Evolutionary conservation across 2,329 filamentous ascomycete species (phyloP).

Genomic region (Keithomyces neogunnii): DNA sequence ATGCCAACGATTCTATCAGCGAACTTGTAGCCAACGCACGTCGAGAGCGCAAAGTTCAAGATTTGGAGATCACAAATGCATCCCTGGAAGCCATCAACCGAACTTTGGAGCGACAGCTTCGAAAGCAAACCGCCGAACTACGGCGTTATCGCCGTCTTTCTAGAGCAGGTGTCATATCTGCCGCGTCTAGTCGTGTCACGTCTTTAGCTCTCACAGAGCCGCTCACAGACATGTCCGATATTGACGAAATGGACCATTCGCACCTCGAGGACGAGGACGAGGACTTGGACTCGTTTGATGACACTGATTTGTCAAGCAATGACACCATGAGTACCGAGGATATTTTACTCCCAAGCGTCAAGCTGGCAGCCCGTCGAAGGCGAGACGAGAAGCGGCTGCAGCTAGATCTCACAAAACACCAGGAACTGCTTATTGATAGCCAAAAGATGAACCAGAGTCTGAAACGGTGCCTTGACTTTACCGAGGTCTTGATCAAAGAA

Average conservation of each 20-base stretch:
- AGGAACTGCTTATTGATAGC: conserved; percentile 78
- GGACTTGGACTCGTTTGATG: conserved; percentile 42
- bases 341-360: conserved; percentile 33
- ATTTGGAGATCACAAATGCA: conserved; percentile 93
- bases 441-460: conserved; percentile 95
- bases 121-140: conserved; percentile 83
- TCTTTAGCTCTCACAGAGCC: conserved; percentile 35
- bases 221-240: conserved; percentile 38
- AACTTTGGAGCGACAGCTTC: conserved; percentile 80
- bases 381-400: conserved; percentile 77
- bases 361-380: conserved; percentile 39
- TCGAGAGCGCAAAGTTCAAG: conserved; percentile 87
- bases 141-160: conserved; percentile 81
- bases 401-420: conserved; percentile 79
- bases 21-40: conserved; percentile 83
- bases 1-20: conserved; percentile 52
- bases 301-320: conserved; percentile 39
- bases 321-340: conserved; percentile 20
- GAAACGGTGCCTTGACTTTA: conserved; percentile 80
- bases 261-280: conserved; percentile 28
- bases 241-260: conserved; percentile 35
- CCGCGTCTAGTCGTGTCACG: conserved; percentile 34
- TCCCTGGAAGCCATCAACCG: conserved; percentile 92
- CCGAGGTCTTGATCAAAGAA: conserved; percentile 82
- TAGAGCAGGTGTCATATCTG: conserved; percentile 65